Conservation (phyloP, 345 rosid genomes). For the Eucalyptus pauciflora region DNA sequence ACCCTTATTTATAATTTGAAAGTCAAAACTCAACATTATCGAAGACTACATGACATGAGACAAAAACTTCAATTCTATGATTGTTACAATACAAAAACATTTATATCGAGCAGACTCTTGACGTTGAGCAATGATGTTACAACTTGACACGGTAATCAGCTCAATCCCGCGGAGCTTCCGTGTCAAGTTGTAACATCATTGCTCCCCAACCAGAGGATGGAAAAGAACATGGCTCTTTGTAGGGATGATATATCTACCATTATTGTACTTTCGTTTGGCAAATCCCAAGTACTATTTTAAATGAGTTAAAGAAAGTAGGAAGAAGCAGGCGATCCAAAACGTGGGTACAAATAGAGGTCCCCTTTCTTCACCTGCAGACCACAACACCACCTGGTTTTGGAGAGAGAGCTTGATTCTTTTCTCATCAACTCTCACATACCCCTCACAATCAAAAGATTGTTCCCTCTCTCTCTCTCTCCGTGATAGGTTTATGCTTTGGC, state of each 20-base stretch:
- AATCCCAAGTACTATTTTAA: accelerated
- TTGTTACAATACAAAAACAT: background rate
- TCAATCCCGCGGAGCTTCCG: no score
- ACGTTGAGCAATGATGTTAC: background rate
- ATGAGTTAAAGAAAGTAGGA: background rate
- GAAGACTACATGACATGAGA: no score
- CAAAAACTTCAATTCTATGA: background rate
- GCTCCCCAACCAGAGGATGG: no score
- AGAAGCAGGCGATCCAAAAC: background rate
- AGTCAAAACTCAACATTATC: no score
- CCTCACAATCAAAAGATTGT: background rate
- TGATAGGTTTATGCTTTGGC: background rate
- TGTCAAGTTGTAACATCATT: no score
- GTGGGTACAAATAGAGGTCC: background rate
- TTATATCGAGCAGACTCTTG: background rate
- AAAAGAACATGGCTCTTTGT: no score
- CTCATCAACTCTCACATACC: background rate
- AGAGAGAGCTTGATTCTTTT: background rate
- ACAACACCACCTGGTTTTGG: background rate
- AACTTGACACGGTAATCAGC: background rate
- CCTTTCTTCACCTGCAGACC: background rate
- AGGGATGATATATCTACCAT: background rate
- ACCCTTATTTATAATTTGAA: no score
- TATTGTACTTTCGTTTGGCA: background rate
- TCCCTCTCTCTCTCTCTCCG: background rate